phyloP scores from a whole-genome alignment of 164 flowering plant genomes.

The Chimonanthus salicifolius region DNA sequence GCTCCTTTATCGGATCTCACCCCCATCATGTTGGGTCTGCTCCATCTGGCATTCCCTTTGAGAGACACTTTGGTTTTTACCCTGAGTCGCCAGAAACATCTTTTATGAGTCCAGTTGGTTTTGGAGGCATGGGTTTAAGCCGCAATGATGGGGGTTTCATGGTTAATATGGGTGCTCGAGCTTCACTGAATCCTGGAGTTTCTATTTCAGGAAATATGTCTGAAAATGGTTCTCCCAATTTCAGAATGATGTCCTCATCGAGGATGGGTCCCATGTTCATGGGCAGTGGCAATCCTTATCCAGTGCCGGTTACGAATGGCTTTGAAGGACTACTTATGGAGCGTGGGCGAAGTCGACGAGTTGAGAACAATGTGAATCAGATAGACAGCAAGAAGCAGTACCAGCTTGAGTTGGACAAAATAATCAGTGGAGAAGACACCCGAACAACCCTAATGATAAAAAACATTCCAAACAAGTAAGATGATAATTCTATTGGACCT shows the following conservation, averaged over 20 bases:
- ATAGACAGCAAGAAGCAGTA: conserved; percentile 73
- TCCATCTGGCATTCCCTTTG: conserved; percentile 72
- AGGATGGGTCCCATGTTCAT: conserved; percentile 56
- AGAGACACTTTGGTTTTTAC: conserved; percentile 61
- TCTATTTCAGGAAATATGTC: conserved; percentile 44
- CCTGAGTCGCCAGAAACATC: conserved; percentile 69
- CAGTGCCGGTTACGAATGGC: conserved; percentile 32
- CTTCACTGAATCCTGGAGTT: conserved; percentile 44
- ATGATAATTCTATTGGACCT: background rate
- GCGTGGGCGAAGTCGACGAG: conserved; percentile 55
- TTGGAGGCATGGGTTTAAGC: conserved; percentile 47
- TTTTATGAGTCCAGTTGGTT: conserved; percentile 37
- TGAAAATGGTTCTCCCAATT: conserved; percentile 62
- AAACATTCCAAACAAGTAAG: conserved; percentile 97
- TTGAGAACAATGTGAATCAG: conserved; percentile 55
- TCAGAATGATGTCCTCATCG: conserved; percentile 57
- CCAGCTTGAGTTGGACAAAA: conserved; percentile 90
- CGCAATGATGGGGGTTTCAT: conserved; percentile 44
- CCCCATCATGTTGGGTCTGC: conserved; percentile 88
- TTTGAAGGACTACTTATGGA: conserved; percentile 52
- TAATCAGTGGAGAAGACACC: conserved; percentile 69
- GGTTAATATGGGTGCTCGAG: conserved; percentile 49
- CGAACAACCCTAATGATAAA: conserved; percentile 93
- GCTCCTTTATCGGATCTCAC: conserved; percentile 39
- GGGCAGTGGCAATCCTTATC: conserved; percentile 46